These are phyloP conservation scores for Kazachstania sp. DNA, from an alignment of 1,139 yeast genomes.

Conservation along the genomic window DNA sequence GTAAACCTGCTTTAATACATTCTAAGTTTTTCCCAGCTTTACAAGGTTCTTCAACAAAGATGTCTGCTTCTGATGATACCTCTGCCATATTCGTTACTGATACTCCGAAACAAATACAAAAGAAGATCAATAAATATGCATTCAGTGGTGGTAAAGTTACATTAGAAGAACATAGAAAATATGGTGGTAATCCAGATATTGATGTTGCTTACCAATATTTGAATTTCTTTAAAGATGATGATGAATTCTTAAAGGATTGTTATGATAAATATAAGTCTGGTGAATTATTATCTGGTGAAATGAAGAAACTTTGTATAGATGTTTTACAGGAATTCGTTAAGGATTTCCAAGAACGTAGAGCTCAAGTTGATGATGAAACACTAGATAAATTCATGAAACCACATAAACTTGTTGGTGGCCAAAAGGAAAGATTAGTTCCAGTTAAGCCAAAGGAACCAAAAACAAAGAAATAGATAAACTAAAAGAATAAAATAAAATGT, in stretches of 20 bases:
- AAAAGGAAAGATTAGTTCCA: slow-evolving; percentile 62
- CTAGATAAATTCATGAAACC: slow-evolving; percentile 74
- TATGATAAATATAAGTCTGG: slow-evolving; percentile 69
- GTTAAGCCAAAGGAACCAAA: slow-evolving; percentile 44
- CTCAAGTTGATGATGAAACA: slow-evolving; percentile 55
- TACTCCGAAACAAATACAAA: slow-evolving; percentile 82
- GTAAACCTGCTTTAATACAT: slow-evolving; percentile 88
- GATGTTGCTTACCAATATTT: slow-evolving; percentile 94
- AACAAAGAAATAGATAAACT: slow-evolving; percentile 4
- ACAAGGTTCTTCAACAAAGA: slow-evolving; percentile 93
- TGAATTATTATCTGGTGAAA: slow-evolving; percentile 81
- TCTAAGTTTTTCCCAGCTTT: slow-evolving; percentile 97
- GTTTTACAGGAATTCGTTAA: slow-evolving; percentile 70
- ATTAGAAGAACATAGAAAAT: slow-evolving; percentile 77
- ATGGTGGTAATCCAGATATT: slow-evolving; percentile 91
- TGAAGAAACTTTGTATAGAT: slow-evolving; percentile 81
- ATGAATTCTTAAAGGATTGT: slow-evolving; percentile 58
- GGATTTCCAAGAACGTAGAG: slow-evolving; percentile 74
- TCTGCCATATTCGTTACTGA: slow-evolving; percentile 93
- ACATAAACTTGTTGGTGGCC: slow-evolving; percentile 70
- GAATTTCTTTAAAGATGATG: slow-evolving; percentile 83
- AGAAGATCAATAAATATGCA: slow-evolving; percentile 93
- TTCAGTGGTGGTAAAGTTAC: slow-evolving; percentile 91
- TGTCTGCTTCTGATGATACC: slow-evolving; percentile 86
- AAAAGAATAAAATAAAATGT: background rate